These are phyloP conservation scores for Rhizophagus clarus DNA, from an alignment of 192 early-diverging fungal species.

Conservation along the genomic window DNA sequence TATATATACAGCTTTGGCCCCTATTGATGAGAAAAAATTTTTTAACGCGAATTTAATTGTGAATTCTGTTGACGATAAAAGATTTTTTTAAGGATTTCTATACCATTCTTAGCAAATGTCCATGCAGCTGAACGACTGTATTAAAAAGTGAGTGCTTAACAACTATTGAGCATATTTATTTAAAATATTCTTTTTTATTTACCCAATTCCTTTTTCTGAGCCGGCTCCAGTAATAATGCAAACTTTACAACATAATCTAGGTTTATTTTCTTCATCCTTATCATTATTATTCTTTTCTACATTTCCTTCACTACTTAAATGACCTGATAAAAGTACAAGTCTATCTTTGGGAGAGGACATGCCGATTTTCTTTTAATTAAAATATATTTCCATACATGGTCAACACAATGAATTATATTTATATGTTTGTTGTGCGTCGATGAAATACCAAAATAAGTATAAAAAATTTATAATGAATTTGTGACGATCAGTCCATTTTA, in stretches of 20 bases:
- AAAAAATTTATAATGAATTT: no score
- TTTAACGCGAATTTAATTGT: no score
- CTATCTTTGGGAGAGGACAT: conserved; percentile 9
- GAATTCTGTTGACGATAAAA: no score
- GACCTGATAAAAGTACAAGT: neutral
- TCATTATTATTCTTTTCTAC: no score
- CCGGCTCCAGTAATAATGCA: conserved; percentile 58
- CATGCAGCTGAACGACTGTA: conserved; percentile 45
- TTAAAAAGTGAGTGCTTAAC: neutral
- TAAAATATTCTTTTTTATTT: conserved; percentile 4
- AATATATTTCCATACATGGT: no score
- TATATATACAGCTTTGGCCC: conserved; percentile 43
- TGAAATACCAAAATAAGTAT: no score
- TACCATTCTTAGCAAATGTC: conserved; percentile 32
- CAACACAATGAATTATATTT: no score
- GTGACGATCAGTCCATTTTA: no score
- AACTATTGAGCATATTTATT: neutral
- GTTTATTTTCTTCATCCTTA: neutral
- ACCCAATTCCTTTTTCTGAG: conserved; percentile 54
- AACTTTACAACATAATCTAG: conserved; percentile 41
- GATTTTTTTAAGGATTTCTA: neutral
- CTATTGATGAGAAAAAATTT: no score
- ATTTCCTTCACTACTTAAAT: neutral
- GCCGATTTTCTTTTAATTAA: no score
- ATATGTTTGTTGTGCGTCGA: no score